Evolutionary conservation across 257 asterid species (phyloP).

Genomic region (Solanum sejunctum): DNA sequence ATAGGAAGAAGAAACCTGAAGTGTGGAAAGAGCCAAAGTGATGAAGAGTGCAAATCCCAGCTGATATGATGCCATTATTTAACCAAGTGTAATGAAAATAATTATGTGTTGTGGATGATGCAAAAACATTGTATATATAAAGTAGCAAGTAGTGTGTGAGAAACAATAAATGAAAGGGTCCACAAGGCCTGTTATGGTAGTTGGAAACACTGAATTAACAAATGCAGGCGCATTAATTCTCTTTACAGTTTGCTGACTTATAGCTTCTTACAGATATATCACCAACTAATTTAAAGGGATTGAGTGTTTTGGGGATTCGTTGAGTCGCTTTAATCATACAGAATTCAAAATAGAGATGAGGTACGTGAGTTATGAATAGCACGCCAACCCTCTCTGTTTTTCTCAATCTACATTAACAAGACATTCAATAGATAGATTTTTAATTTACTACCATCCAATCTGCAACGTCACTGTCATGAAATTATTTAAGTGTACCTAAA

Average conservation of each 20-base stretch:
- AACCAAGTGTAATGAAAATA: constrained; percentile 3
- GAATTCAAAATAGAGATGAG: not conserved
- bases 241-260: not conserved
- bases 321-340: not conserved
- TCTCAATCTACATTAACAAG: not conserved
- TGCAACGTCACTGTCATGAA: too few relatives aligned
- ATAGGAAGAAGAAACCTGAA: constrained; percentile 11
- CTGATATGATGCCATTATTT: constrained; percentile 32
- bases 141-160: not conserved
- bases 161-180: not conserved
- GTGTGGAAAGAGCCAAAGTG: constrained; percentile 24
- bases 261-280: not conserved
- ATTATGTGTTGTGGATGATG: not conserved
- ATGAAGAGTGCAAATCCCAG: constrained; percentile 11
- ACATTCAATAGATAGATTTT: not conserved
- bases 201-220: not conserved
- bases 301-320: not conserved
- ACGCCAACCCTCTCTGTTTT: not conserved
- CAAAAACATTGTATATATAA: not conserved
- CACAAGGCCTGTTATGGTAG: not conserved
- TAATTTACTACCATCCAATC: too few relatives aligned
- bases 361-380: not conserved
- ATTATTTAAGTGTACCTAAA: too few relatives aligned
- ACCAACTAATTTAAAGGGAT: not conserved
- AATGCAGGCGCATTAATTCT: not conserved